Percentiles rank a stretch among this genome's conserved stretches.
Evolutionary conservation across 148 eudicot genomes (phyloP).

Genomic region (Rhododendron henanense): DNA sequence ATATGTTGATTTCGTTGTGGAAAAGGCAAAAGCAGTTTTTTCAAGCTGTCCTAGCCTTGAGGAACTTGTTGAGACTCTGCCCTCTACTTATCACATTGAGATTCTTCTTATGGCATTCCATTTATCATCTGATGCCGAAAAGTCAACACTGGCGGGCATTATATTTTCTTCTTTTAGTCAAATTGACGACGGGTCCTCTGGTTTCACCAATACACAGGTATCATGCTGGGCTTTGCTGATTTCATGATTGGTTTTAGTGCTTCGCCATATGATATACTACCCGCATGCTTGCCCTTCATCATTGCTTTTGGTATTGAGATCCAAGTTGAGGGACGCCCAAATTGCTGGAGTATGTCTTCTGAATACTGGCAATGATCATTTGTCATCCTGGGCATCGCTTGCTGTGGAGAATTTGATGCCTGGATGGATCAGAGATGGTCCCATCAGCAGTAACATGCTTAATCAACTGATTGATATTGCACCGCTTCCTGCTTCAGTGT

Average conservation of each 20-base stretch:
- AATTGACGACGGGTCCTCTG: slow-evolving; percentile 35
- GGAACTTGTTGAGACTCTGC: slow-evolving; percentile 63
- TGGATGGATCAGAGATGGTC: slow-evolving; percentile 36
- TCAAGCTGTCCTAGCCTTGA: slow-evolving; percentile 34
- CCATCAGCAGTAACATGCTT: slow-evolving; percentile 41
- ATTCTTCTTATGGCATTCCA: slow-evolving; percentile 88
- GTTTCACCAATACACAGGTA: slow-evolving; percentile 42
- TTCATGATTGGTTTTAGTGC: slow-evolving; percentile 72
- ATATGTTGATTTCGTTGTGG: slow-evolving; percentile 55
- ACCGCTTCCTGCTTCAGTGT: slow-evolving; percentile 52
- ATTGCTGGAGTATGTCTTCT: slow-evolving; percentile 28
- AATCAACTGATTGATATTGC: slow-evolving; percentile 78
- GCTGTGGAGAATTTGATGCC: slow-evolving; percentile 45
- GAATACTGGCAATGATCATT: slow-evolving; percentile 30
- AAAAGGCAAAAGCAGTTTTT: slow-evolving; percentile 49
- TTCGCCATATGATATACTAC: slow-evolving; percentile 80
- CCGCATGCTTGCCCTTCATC: slow-evolving; percentile 73
- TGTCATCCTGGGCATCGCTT: slow-evolving; percentile 59
- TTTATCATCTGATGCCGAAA: slow-evolving; percentile 78
- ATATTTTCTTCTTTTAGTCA: slow-evolving; percentile 51
- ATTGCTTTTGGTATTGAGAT: slow-evolving; percentile 70
- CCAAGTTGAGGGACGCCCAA: slow-evolving; percentile 55
- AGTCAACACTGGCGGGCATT: slow-evolving; percentile 43
- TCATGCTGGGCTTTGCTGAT: slow-evolving; percentile 82
- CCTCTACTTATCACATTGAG: slow-evolving; percentile 84